Evolutionary conservation across 1,139 yeast genomes (phyloP).

Genomic region (Suhomyces guaymorum): DNA sequence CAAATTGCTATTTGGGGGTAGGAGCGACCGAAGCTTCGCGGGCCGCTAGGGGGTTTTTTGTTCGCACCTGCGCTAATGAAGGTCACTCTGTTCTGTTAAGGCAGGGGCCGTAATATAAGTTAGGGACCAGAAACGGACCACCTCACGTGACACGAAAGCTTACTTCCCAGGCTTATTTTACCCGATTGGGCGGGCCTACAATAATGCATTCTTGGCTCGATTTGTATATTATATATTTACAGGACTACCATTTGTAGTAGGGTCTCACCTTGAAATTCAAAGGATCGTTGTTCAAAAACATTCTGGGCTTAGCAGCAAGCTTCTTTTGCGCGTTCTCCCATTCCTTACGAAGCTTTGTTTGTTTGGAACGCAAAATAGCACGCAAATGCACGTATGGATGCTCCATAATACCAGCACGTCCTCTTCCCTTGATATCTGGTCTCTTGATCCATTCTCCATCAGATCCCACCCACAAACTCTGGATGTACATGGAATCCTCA

Average conservation of each 20-base stretch:
- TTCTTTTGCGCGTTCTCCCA: constrained; percentile 56
- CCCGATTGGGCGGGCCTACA: too few relatives aligned
- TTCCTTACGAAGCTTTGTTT: constrained; percentile 59
- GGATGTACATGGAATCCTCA: constrained; percentile 65
- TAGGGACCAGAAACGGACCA: too few relatives aligned
- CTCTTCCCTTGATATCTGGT: constrained; percentile 87
- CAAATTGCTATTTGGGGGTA: too few relatives aligned
- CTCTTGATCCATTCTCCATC: constrained; percentile 77
- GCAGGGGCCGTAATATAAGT: too few relatives aligned
- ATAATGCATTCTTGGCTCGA: too few relatives aligned
- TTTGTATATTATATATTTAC: constrained; percentile 13
- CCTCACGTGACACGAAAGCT: too few relatives aligned
- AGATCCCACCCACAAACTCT: constrained; percentile 89
- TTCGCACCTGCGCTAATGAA: too few relatives aligned
- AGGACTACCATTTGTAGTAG: constrained; percentile 42
- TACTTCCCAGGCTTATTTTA: too few relatives aligned
- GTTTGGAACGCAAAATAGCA: constrained; percentile 67
- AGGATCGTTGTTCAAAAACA: constrained; percentile 47
- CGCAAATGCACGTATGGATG: constrained; percentile 82
- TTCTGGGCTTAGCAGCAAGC: constrained; percentile 46
- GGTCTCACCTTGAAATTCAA: constrained; percentile 47
- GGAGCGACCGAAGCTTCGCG: too few relatives aligned
- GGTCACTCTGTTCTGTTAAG: too few relatives aligned
- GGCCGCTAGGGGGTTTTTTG: too few relatives aligned
- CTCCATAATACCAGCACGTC: constrained; percentile 76